Base-by-base conservation (phyloP, 371 early-diverging fungal genomes). In the Apophysomyces elegans region DNA sequence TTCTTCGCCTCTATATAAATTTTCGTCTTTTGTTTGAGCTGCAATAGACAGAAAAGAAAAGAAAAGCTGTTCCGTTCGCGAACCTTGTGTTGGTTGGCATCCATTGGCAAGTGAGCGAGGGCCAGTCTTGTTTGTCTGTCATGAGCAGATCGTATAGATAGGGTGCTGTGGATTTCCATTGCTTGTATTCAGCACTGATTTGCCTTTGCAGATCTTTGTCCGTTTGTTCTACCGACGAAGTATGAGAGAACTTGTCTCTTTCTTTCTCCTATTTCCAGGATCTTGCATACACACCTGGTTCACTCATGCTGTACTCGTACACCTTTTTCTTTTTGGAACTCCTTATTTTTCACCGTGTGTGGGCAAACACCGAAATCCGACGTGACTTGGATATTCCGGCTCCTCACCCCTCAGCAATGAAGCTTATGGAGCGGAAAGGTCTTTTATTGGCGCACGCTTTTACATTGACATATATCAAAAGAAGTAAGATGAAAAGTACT, bases 81-180 rank as follows among this genome's bases (percentile, higher is more conserved):
- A 57, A 91, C 94, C 86, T 85, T 72, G 95, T 94, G 32, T 94
- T 85, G 70, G 97, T 97, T 2, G 99, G 99, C 67, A 99, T 90
- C 99, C 99, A 99, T 82, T 99, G 99, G 62, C 93, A 91, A 12
- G 98, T 98, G 58, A 99, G 84, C 45, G 97, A 93, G 5, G 99
- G 99, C 99, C 99, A 99, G 65, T 97, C 95, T 14, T 99, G 82
- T 4, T 96, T 95, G 70, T 99, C 97, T 16, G 99, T 96, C n/a
- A 99, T 88, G 39, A 99, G 89, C 60, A 96, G 84, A 82, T 99
- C 99, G 75, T 99, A 99, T 13, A 99, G 88, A 71, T 96, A 97
- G 36, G 98, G 99, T 7, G 96, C 92, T 80, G 99, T 99, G 86
- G 98, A 98, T 77, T 99, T 98, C 99, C 99, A 99, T 65, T 94